Evolutionary conservation across 1,139 yeast genomes (phyloP).

Genomic region (Pichia sp.): DNA sequence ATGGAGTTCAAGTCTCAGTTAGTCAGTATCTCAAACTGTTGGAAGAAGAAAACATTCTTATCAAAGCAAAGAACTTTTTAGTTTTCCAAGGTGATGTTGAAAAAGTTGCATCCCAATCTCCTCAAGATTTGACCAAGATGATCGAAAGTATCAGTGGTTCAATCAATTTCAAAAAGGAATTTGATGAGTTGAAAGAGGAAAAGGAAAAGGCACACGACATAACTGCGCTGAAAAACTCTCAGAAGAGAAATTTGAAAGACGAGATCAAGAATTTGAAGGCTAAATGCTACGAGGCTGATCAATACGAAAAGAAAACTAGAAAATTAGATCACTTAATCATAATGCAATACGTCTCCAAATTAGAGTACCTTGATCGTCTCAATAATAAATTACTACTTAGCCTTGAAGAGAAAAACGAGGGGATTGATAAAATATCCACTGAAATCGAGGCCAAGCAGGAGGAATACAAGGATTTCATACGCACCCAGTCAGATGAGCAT

Average conservation of each 20-base stretch:
- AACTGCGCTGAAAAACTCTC: conserved; percentile 62
- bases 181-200: conserved; percentile 62
- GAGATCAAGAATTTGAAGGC: conserved; percentile 79
- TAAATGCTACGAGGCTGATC: conserved; percentile 69
- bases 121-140: conserved; percentile 66
- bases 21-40: conserved; percentile 62
- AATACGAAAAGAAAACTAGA: conserved; percentile 54
- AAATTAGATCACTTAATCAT: conserved; percentile 48
- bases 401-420: conserved; percentile 26
- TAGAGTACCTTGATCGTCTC: conserved; percentile 58
- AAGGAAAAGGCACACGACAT: conserved; percentile 64
- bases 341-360: conserved; percentile 56
- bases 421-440: neutral
- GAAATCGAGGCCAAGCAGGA: conserved; percentile 31
- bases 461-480: conserved; percentile 26
- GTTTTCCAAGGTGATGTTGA: conserved; percentile 98
- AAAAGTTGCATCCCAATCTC: conserved; percentile 83
- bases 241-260: conserved; percentile 67
- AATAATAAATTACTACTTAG: conserved; percentile 30
- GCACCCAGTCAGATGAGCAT: conserved; percentile 47
- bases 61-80: conserved; percentile 85
- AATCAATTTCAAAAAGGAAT: conserved; percentile 59
- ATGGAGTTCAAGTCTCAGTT: conserved; percentile 60
- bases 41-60: conserved; percentile 77
- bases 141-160: conserved; percentile 87